Conservation (phyloP, 495 filamentous ascomycete species). For the Daldinia bambusicola region DNA sequence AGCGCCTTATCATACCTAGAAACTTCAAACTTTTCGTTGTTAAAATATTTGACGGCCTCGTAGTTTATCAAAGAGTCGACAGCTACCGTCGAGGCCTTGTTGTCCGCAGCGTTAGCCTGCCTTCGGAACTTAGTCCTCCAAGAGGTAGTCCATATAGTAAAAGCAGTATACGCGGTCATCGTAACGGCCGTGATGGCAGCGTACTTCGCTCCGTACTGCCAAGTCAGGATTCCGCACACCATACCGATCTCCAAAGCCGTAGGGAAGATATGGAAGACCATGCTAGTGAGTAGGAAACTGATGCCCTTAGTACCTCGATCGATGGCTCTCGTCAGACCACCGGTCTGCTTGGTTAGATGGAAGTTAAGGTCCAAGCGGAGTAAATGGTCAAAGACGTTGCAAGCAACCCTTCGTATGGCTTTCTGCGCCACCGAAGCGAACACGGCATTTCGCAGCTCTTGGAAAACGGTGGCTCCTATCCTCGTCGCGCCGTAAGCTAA, state of each 20-base stretch:
- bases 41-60: slow-evolving; percentile 99
- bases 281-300: slow-evolving; percentile 93
- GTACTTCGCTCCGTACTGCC: slow-evolving; percentile 92
- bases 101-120: slow-evolving; percentile 94
- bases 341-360: slow-evolving; percentile 92
- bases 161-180: slow-evolving; percentile 92
- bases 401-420: slow-evolving; percentile 88
- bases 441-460: slow-evolving; percentile 92
- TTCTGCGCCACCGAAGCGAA: slow-evolving; percentile 98
- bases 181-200: slow-evolving; percentile 89
- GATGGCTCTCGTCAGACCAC: slow-evolving; percentile 92
- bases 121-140: slow-evolving; percentile 97
- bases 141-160: slow-evolving; percentile 93
- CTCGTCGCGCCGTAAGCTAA: slow-evolving; percentile 89
- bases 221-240: slow-evolving; percentile 93
- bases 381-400: slow-evolving; percentile 91
- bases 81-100: slow-evolving; percentile 92
- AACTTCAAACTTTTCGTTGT: slow-evolving; percentile 95
- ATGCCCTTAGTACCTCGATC: slow-evolving; percentile 98
- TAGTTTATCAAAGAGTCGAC: slow-evolving; percentile 98
- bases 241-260: slow-evolving; percentile 93
- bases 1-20: slow-evolving; percentile 89
- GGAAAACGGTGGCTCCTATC: slow-evolving; percentile 85
- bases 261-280: slow-evolving; percentile 97
- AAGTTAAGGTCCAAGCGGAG: slow-evolving; percentile 91